Evolutionary conservation across 768 basidiomycete species (phyloP), one percentile per base, ranked within the genome.

Genomic region (Mycena indigotica): DNA sequence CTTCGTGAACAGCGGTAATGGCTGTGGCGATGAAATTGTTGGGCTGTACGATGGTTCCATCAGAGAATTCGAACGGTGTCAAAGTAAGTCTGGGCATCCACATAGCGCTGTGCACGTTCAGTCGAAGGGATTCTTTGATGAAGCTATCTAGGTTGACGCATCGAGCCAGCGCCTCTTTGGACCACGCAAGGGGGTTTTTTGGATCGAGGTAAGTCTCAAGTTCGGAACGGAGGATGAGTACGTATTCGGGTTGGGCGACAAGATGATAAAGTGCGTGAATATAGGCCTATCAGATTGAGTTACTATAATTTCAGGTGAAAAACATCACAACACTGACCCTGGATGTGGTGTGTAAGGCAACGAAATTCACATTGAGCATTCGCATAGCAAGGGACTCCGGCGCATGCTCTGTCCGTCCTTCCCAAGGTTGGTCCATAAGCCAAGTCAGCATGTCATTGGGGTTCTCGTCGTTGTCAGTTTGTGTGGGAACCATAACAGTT

Each of bases 91-190:
- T 67, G 3, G 53, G 52, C 54, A 77, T 57, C 21, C 61, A 49
- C 24, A 70, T 68, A 69, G 55, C 45, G 21, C 40, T 72, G 21
- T 74, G 67, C 10, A 73, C 75, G 8, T 72, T 62, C 5, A 70
- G 55, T 0, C 76, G 72, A 32, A 70, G 67, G 2, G 73, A 72
- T 58, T 79, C 79, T 52, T 69, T 74, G 39, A 80, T 39, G 49
- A 80, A 78, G 53, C 74, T 79, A 52, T 80, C 77, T 5, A 78
- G 44, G 56, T 72, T 73, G 61, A 61, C 70, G 77, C n/a, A 75
- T 67, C n/a, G 71, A 59, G 73, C 72, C 8, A 72, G 67, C 15
- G 67, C 62, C n/a, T 79, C 62, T 24, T 69, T 65, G 21, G 72
- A 73, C 53, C 80, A 81, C 3, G 44, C 75, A 58, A 28, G 63